These are phyloP conservation scores for Skeletonema tropicum DNA, from an alignment of 108 stramenopile genomes.

Conservation along the genomic window DNA sequence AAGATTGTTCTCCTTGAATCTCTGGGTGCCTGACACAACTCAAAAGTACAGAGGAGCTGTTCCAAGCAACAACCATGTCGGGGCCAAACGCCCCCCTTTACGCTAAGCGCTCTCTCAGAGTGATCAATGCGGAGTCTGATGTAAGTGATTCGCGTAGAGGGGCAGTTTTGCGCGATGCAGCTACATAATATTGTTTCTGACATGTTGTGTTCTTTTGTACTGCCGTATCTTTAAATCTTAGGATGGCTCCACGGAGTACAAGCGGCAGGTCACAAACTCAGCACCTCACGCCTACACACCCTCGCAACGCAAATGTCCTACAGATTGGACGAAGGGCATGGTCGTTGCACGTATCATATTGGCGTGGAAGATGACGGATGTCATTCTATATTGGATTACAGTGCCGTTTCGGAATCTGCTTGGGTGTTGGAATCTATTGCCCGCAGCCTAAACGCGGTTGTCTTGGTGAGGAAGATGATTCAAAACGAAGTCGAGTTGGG, in stretches of 20 bases:
- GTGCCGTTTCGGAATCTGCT: constrained; percentile 64
- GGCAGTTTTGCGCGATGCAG: background rate
- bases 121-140: constrained; percentile 39
- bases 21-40: too few species aligned
- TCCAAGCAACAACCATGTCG: background rate
- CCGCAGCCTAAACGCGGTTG: constrained; percentile 77
- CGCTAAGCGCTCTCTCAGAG: constrained; percentile 30
- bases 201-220: background rate
- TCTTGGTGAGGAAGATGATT: constrained; percentile 74
- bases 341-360: constrained; percentile 74
- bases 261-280: constrained; percentile 72
- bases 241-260: constrained; percentile 84
- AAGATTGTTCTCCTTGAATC: too few species aligned
- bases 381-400: constrained; percentile 78
- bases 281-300: constrained; percentile 69
- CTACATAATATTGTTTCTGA: background rate
- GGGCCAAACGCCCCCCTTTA: constrained; percentile 2
- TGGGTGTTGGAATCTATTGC: constrained; percentile 74
- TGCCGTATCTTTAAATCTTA: constrained; percentile 8
- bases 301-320: constrained; percentile 88
- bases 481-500: constrained; percentile 68
- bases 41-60: too few species aligned
- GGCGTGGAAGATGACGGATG: constrained; percentile 90
- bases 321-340: constrained; percentile 80
- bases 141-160: constrained; percentile 16